A percentile compares a stretch with the other conserved stretches of the same genome.
Conservation (phyloP, 2,329 filamentous ascomycete species). For the Fusarium nelsonii region DNA sequence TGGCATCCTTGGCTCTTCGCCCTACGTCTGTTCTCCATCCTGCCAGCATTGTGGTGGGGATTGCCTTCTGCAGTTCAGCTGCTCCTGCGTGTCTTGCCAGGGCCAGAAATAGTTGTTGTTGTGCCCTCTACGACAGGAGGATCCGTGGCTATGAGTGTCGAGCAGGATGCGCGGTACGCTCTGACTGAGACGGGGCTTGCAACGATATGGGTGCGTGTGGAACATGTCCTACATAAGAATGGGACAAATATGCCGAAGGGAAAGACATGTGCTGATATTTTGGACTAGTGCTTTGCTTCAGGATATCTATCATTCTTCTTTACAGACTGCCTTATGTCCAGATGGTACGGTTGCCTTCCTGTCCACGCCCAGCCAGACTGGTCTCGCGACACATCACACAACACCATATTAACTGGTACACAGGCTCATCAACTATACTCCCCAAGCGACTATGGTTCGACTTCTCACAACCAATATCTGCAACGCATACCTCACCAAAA, state of each 20-base stretch:
- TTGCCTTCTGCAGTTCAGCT: constrained; percentile 76
- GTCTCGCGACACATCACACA: constrained; percentile 1
- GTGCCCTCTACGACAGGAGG: constrained; percentile 43
- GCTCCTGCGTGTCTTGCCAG: constrained; percentile 70
- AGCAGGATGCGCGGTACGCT: constrained; percentile 52
- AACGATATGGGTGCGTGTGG: constrained; percentile 75
- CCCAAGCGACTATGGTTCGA: constrained; percentile 82
- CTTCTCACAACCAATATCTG: constrained; percentile 80
- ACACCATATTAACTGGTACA: constrained; percentile 18
- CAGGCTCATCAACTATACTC: constrained; percentile 87
- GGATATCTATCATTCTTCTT: constrained; percentile 87
- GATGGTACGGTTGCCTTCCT: constrained; percentile 68
- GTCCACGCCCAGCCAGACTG: neutral
- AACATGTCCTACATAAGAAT: neutral
- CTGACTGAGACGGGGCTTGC: constrained; percentile 78
- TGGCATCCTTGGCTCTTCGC: constrained; percentile 82
- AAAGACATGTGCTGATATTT: constrained; percentile 20
- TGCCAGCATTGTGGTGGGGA: constrained; percentile 79
- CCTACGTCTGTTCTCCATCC: constrained; percentile 78
- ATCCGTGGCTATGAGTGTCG: constrained; percentile 34
- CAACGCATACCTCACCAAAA: constrained; percentile 80
- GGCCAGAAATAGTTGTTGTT: constrained; percentile 49
- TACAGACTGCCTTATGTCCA: constrained; percentile 85
- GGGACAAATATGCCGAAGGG: neutral
- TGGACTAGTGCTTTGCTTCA: constrained; percentile 75